Percentiles rank a stretch among this genome's conserved stretches.
Evolutionary conservation across 257 asterid genomes (phyloP).

Genomic region (Osmanthus fragrans): DNA sequence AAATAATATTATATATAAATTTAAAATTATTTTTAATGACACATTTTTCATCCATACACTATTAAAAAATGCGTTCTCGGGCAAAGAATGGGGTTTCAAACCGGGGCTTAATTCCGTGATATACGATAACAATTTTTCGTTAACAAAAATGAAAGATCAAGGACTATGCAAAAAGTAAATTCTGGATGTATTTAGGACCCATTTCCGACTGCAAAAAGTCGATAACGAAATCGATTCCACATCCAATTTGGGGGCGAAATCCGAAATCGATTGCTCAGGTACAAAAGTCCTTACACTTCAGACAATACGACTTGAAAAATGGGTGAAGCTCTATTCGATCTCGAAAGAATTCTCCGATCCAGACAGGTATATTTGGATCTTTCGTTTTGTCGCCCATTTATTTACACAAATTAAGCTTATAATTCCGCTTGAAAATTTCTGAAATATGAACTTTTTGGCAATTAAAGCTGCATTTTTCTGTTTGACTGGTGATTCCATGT

Average conservation of each 20-base stretch:
- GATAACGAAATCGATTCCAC: no score
- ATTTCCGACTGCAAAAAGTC: background rate
- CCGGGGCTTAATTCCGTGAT: no score
- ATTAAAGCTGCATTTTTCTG: background rate
- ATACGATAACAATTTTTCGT: no score
- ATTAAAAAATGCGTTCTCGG: no score
- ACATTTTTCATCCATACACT: no score
- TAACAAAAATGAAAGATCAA: no score
- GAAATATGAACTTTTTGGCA: background rate
- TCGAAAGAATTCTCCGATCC: conserved; percentile 39
- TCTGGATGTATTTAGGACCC: background rate
- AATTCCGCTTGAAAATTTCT: background rate
- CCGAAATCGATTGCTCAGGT: background rate
- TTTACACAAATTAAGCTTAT: background rate
- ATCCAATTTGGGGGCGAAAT: background rate
- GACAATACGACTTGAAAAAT: conserved; percentile 19
- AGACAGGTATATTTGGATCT: conserved; percentile 32
- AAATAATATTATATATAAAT: no score
- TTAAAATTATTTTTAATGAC: no score
- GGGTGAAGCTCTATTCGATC: conserved; percentile 40
- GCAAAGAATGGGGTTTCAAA: no score
- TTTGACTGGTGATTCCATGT: background rate
- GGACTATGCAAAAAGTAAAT: background rate
- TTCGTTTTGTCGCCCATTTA: background rate
- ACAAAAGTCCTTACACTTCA: no score